Conservation (phyloP, 169 alveolate genomes). For the Plasmodium fragile region DNA sequence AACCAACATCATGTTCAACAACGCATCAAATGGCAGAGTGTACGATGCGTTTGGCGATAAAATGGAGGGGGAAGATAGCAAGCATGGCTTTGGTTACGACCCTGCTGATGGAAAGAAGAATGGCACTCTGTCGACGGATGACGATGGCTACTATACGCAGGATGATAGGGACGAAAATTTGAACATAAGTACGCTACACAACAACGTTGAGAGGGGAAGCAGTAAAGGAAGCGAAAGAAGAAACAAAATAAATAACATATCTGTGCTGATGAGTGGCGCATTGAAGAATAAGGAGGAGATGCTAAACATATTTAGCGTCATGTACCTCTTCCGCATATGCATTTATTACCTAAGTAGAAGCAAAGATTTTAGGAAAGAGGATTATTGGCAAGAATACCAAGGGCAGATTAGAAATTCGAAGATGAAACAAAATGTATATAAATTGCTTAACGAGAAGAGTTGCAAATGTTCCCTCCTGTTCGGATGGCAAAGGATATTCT, state of each 20-base stretch:
- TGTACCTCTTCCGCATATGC: conserved; percentile 86
- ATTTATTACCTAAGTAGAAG: conserved; percentile 85
- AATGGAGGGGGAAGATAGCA: neutral
- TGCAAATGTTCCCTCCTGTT: conserved; percentile 77
- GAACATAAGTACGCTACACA: neutral
- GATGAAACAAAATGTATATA: conserved; percentile 65
- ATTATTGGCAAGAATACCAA: conserved; percentile 84
- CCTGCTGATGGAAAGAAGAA: neutral
- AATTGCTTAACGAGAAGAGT: conserved; percentile 78
- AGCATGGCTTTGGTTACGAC: neutral
- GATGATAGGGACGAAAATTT: neutral
- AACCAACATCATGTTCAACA: neutral
- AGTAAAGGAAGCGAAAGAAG: neutral
- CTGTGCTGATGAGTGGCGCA: neutral
- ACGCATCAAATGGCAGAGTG: neutral
- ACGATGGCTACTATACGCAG: conserved; percentile 10
- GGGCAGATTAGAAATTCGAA: conserved; percentile 58
- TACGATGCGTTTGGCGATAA: neutral
- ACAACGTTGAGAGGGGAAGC: neutral
- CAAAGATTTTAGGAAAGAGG: conserved; percentile 83
- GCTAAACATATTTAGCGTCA: conserved; percentile 77
- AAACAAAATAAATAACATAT: conserved; percentile 21
- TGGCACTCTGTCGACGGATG: neutral
- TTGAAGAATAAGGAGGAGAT: conserved; percentile 56
- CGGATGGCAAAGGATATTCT: conserved; percentile 89